These are phyloP conservation scores for Fomitopsis schrenkii DNA, from an alignment of 1,284 basidiomycete genomes.

Conservation along the genomic window DNA sequence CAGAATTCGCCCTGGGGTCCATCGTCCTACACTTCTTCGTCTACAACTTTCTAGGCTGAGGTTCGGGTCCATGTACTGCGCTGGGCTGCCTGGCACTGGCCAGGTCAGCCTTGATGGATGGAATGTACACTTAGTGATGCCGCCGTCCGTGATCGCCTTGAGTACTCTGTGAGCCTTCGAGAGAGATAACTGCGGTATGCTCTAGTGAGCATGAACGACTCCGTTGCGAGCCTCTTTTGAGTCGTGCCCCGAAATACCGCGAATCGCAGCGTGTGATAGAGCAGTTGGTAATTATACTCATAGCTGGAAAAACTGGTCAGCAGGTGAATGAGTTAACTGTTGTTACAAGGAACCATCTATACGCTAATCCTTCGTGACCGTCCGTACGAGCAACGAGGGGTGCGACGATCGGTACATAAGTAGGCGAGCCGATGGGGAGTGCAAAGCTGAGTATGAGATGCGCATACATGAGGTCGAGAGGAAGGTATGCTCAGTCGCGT, in stretches of 20 bases:
- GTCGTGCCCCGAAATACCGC: too few relatives aligned
- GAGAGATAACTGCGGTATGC: too few relatives aligned
- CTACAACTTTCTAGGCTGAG: constrained; percentile 89
- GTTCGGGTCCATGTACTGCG: neutral
- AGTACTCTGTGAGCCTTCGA: too few relatives aligned
- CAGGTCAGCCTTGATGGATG: neutral
- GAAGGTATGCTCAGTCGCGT: constrained; percentile 16
- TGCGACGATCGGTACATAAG: constrained; percentile 1
- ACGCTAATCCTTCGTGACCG: neutral
- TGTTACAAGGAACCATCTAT: constrained; percentile 14
- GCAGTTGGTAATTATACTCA: too few relatives aligned
- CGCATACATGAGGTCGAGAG: neutral
- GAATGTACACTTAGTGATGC: neutral
- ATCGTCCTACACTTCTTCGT: constrained; percentile 98
- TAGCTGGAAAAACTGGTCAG: neutral
- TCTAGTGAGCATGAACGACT: too few relatives aligned
- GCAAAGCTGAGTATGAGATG: neutral
- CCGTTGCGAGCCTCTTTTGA: too few relatives aligned
- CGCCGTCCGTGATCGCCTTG: too few relatives aligned
- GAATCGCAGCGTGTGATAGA: too few relatives aligned
- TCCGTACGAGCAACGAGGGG: neutral
- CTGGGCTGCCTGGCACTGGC: neutral
- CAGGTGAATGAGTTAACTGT: constrained; percentile 6
- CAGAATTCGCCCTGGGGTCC: constrained; percentile 92
- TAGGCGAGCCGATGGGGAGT: neutral